A percentile compares a stretch with the other conserved stretches of the same genome.
These are phyloP conservation scores for Vaccinium darrowii DNA, from an alignment of 148 eudicot genomes.

Conservation along the genomic window DNA sequence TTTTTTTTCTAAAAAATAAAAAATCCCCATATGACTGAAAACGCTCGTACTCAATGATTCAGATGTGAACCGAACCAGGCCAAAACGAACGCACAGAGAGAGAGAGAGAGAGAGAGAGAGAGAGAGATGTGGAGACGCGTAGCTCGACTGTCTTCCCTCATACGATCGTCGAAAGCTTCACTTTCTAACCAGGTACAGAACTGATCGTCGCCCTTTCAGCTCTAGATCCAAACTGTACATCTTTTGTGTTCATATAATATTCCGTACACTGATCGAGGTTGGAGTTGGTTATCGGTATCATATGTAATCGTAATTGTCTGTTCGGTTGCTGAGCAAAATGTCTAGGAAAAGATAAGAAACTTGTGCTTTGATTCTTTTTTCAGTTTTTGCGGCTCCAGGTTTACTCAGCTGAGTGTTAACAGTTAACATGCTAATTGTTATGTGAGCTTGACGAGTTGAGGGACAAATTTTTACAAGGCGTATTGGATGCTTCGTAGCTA, in stretches of 20 bases:
- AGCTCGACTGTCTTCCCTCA: constrained; percentile 24
- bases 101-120: constrained; percentile 18
- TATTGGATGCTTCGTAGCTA: not conserved
- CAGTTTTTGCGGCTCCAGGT: not conserved
- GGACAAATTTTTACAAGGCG: not conserved
- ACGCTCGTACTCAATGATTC: constrained; percentile 23
- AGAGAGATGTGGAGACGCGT: constrained; percentile 45
- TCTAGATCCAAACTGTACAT: not conserved
- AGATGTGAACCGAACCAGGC: not conserved
- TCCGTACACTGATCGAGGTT: not conserved
- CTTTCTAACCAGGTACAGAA: constrained; percentile 30
- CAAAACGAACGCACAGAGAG: not conserved
- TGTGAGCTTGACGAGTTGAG: not conserved
- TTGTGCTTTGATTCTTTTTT: not conserved
- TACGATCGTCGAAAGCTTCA: constrained; percentile 28
- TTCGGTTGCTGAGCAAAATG: constrained; percentile 11
- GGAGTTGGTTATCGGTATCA: not conserved
- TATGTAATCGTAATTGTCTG: not conserved
- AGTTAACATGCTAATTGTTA: not conserved
- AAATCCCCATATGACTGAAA: not conserved
- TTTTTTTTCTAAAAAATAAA: too few species aligned
- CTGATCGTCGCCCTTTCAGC: not conserved
- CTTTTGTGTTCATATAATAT: too few species aligned
- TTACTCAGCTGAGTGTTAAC: not conserved
- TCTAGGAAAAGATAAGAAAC: not conserved